phyloP scores from a whole-genome alignment of 176 grass and related monocot genomes.

The Oryza longistaminata region DNA sequence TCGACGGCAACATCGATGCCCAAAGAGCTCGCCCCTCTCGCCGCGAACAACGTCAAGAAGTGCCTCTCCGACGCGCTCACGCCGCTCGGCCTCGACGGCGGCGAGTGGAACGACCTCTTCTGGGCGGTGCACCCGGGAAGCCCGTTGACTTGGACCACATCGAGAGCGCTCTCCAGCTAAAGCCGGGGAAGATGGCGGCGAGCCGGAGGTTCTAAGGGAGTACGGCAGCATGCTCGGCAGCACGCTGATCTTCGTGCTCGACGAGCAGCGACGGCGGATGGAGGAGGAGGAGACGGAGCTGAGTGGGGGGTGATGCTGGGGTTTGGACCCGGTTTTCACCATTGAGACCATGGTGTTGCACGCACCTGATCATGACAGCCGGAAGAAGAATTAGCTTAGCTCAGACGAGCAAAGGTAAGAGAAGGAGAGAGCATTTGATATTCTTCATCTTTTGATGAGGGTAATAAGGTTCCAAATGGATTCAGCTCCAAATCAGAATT shows the following conservation, averaged over 20 bases:
- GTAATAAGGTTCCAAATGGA: no score
- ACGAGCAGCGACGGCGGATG: slow-evolving; percentile 38
- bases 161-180: slow-evolving; percentile 39
- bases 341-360: slow-evolving; percentile 47
- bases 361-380: background rate
- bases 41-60: slow-evolving; percentile 35
- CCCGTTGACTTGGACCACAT: slow-evolving; percentile 37
- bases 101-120: slow-evolving; percentile 53
- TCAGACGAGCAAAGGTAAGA: no score
- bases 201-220: slow-evolving; percentile 42
- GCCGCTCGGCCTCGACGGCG: background rate
- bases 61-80: slow-evolving; percentile 29
- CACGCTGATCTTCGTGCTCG: slow-evolving; percentile 58
- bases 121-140: slow-evolving; percentile 52
- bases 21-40: slow-evolving; percentile 44
- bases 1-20: slow-evolving; percentile 38
- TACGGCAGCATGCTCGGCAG: slow-evolving; percentile 51
- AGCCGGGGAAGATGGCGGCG: slow-evolving; percentile 38
- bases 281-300: background rate
- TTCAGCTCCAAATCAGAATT: no score
- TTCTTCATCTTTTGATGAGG: no score
- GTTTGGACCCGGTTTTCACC: slow-evolving; percentile 55
- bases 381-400: background rate
- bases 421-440: no score
- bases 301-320: slow-evolving; percentile 62